phyloP scores from a whole-genome alignment of 306 rosid species.

The Rubus parviflorus region DNA sequence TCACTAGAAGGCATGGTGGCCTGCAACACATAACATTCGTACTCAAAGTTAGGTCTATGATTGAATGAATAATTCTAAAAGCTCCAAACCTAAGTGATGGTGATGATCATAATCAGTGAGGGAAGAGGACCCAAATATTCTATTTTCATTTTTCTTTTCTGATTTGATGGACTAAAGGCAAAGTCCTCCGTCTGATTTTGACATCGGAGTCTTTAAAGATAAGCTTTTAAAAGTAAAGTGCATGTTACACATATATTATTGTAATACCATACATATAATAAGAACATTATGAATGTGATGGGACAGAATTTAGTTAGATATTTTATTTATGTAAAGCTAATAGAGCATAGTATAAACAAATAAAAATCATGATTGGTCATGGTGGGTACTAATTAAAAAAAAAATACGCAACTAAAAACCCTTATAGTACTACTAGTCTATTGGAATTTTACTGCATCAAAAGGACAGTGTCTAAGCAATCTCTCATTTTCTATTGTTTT shows the following conservation, averaged over 20 bases:
- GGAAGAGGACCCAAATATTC: not conserved
- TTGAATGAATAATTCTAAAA: constrained; percentile 8
- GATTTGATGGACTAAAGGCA: constrained; percentile 29
- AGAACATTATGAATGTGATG: constrained; percentile 1
- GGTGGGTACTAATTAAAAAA: constrained; percentile 2
- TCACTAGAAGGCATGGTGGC: constrained; percentile 63
- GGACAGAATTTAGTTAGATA: not conserved
- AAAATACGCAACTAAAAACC: not conserved
- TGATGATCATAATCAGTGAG: constrained; percentile 15
- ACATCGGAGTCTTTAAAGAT: not conserved
- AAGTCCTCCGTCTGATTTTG: constrained; percentile 13
- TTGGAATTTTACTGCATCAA: not conserved
- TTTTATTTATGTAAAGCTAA: constrained; percentile 1
- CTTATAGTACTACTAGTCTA: not conserved
- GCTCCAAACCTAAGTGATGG: constrained; percentile 2
- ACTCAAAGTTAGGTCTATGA: constrained; percentile 11
- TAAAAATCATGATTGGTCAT: constrained; percentile 8
- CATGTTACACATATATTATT: constrained; percentile 11
- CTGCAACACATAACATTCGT: constrained; percentile 20
- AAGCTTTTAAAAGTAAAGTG: not conserved
- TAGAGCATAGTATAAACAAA: not conserved
- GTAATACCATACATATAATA: not conserved
- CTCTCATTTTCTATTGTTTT: not conserved
- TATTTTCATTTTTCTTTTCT: not conserved
- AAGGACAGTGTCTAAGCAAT: not conserved